phyloP scores from a whole-genome alignment of 768 basidiomycete species.

The Boletus rubroflammeus region DNA sequence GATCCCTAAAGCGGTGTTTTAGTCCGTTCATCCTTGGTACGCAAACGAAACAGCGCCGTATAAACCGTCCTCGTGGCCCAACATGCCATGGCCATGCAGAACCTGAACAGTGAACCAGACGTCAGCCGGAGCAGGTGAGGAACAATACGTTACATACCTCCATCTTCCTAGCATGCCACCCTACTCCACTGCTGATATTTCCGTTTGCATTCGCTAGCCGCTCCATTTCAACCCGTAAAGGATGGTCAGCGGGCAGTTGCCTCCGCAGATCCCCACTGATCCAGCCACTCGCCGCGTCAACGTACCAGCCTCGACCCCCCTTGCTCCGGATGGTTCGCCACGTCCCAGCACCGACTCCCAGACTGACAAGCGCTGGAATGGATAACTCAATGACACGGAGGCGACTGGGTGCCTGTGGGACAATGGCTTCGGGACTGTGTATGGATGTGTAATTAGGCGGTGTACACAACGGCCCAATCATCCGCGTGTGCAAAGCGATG shows the following conservation, averaged over 20 bases:
- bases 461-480: slow-evolving; percentile 78
- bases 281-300: slow-evolving; percentile 87
- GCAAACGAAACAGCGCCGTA: slow-evolving; percentile 95
- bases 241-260: slow-evolving; percentile 58
- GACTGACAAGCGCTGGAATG: slow-evolving; percentile 59
- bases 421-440: slow-evolving; percentile 32
- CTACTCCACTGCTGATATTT: slow-evolving; percentile 86
- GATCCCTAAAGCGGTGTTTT: not conserved
- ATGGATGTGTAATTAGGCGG: slow-evolving; percentile 75
- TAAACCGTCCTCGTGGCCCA: slow-evolving; percentile 89
- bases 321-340: slow-evolving; percentile 93
- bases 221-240: slow-evolving; percentile 67
- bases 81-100: slow-evolving; percentile 84
- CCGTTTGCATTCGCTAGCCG: slow-evolving; percentile 77
- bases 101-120: slow-evolving; percentile 42
- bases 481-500: slow-evolving; percentile 68
- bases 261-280: slow-evolving; percentile 50
- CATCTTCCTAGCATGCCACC: slow-evolving; percentile 97
- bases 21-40: slow-evolving; percentile 65
- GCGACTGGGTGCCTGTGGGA: slow-evolving; percentile 51
- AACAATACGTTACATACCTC: slow-evolving; percentile 58
- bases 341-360: slow-evolving; percentile 75
- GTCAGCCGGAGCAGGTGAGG: not conserved
- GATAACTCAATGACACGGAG: slow-evolving; percentile 88
- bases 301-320: slow-evolving; percentile 93